Base-by-base conservation (phyloP, 2,329 filamentous ascomycete species). In the Trichophyton verrucosum region DNA sequence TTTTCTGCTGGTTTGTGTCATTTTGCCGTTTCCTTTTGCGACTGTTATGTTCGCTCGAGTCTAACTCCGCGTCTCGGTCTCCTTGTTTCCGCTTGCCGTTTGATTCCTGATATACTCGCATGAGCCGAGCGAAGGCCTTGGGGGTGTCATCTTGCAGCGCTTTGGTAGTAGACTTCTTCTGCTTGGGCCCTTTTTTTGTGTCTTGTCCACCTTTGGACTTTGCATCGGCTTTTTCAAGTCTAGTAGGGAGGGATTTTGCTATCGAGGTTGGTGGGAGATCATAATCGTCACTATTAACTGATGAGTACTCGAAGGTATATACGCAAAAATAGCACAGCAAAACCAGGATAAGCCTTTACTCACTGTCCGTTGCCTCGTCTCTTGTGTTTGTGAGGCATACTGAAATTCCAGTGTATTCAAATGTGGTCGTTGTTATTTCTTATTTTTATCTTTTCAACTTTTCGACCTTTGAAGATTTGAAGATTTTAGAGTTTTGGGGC, bases 381-480 rank as follows among this genome's bases (percentile, higher is more conserved):
- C 64, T 87, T 92, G 73, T 95, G 89, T 76, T 95, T 95, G 77
- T 92, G 89, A 72, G 89, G 89, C 89, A 95, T 95, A 33, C 60
- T 67, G 49, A 8, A 6, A 30, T 30, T 8, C 2, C 22, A 24
- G 11, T 51, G 6, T 51, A 13, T 38, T 38, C 33, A 38, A 38
- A 51, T 51, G 6, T 47, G 8, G 6, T 11, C 20, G 3, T 30
- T 24, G 11, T 30, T 30, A n/a, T 24, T 38, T 13, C 33, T 38
- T 57, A 13, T 42, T 13, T 20, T 24, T 15, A 9, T 40, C 55
- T 22, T 7, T 63, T 0, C 27, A 20, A 47, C n/a, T 20, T 49
- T 44, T 49, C 42, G 7, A 15, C 40, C 3, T 27, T 49, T 59
- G n/a, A 71, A 67, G 49, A 22, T 47, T 59, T 38, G 38, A 27